Conservation (phyloP, 1,284 basidiomycete species). For the Ceratobasidium sp. region DNA sequence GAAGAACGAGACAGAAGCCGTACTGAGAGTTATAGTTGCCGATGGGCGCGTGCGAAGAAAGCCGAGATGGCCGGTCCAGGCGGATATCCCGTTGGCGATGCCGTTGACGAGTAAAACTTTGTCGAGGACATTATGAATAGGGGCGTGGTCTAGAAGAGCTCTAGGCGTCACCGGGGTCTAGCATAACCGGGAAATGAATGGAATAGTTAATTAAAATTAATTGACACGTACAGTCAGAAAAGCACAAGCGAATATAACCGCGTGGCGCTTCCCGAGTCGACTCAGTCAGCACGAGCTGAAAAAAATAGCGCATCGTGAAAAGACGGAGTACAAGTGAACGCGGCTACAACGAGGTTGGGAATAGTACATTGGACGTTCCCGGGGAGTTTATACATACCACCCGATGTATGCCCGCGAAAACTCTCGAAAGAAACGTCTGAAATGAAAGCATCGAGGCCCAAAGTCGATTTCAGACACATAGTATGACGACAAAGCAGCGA, state of each 20-base stretch:
- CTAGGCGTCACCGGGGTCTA: background rate
- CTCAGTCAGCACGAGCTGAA: conserved; percentile 11
- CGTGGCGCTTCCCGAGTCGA: conserved; percentile 4
- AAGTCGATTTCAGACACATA: conserved; percentile 6
- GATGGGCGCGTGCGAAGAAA: conserved; percentile 20
- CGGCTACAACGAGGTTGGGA: conserved; percentile 13
- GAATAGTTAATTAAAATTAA: background rate
- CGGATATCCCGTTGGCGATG: background rate
- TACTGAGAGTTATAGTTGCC: conserved; percentile 29
- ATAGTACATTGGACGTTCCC: background rate
- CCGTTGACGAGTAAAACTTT: background rate
- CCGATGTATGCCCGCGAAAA: conserved; percentile 9
- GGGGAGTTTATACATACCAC: background rate
- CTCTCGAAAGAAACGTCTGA: conserved; percentile 14
- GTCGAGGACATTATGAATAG: background rate
- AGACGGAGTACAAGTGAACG: background rate
- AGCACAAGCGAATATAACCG: background rate
- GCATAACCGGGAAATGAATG: background rate
- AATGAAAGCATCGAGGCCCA: conserved; percentile 20
- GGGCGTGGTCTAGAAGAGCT: background rate
- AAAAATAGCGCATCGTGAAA: background rate
- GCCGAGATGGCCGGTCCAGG: conserved; percentile 12
- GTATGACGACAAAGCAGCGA: conserved; percentile 12
- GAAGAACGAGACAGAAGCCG: background rate
- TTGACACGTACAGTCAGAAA: conserved; percentile 34